phyloP scores from a whole-genome alignment of 768 basidiomycete genomes.

The Amanita jacksonii region DNA sequence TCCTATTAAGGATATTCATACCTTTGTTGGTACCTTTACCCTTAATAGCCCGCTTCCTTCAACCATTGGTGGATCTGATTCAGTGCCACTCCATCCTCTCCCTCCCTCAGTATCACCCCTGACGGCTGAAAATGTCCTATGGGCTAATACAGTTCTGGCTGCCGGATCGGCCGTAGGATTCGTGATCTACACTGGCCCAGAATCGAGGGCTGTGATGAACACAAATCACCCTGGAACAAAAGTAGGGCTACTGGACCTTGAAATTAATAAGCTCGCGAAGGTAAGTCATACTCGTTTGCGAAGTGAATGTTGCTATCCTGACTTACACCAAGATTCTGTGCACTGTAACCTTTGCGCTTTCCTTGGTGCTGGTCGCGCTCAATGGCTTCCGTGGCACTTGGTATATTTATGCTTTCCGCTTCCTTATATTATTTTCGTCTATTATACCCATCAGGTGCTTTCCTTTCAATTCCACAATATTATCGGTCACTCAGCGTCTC shows the following conservation, averaged over 20 bases:
- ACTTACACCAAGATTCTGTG: conserved; percentile 76
- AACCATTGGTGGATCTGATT: conserved; percentile 18
- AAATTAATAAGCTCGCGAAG: conserved; percentile 95
- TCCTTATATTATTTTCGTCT: conserved; percentile 95
- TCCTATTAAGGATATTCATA: conserved; percentile 94
- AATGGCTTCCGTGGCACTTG: conserved; percentile 94
- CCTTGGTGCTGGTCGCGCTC: conserved; percentile 84
- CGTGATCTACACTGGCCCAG: conserved; percentile 88
- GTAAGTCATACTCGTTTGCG: conserved; percentile 38
- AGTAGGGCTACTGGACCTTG: conserved; percentile 82
- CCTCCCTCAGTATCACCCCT: conserved; percentile 65
- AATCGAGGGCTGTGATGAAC: conserved; percentile 98
- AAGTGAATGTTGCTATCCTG: neutral
- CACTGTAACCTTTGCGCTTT: conserved; percentile 86
- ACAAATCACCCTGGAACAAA: conserved; percentile 96
- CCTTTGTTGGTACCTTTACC: conserved; percentile 90
- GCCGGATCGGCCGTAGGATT: conserved; percentile 91
- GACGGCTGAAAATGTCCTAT: conserved; percentile 92
- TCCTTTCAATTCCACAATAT: neutral
- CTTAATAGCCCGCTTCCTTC: conserved; percentile 39
- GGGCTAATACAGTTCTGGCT: conserved; percentile 96
- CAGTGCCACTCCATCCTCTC: conserved; percentile 31
- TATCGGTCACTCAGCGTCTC: neutral
- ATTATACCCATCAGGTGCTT: conserved; percentile 97
- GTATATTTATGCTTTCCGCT: conserved; percentile 95